phyloP scores from a whole-genome alignment of 805 yeast genomes.

The Candida broadrunensis region DNA sequence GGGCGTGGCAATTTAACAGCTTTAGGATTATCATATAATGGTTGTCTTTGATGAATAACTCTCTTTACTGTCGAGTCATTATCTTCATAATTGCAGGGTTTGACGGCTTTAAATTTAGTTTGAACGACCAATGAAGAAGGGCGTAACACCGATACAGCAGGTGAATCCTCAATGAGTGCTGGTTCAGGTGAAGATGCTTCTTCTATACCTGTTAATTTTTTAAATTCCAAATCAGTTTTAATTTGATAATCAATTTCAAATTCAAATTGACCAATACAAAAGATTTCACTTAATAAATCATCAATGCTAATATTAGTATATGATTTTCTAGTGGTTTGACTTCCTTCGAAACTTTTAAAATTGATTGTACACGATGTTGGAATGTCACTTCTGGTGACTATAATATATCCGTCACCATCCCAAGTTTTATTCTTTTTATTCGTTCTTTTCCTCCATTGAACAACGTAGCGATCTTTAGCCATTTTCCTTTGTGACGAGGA shows the following conservation, averaged over 20 bases:
- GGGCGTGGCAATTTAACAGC: conserved; percentile 6
- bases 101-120: conserved; percentile 1
- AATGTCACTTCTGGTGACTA: conserved; percentile 26
- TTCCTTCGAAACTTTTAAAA: conserved; percentile 24
- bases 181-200: not conserved
- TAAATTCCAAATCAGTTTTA: not conserved
- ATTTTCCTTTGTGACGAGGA: not conserved
- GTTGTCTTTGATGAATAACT: not conserved
- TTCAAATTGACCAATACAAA: conserved; percentile 58
- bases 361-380: conserved; percentile 12
- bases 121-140: not conserved
- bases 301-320: conserved; percentile 4
- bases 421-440: conserved; percentile 84
- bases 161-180: too few species aligned
- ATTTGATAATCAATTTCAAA: conserved; percentile 55
- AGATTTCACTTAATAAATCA: conserved; percentile 15
- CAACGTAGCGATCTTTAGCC: conserved; percentile 17
- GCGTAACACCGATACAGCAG: too few species aligned
- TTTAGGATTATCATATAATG: conserved; percentile 3
- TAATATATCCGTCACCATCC: conserved; percentile 82
- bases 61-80: not conserved
- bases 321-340: conserved; percentile 16
- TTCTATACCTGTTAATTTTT: not conserved
- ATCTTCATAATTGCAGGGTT: not conserved
- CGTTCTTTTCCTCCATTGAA: conserved; percentile 70